phyloP scores from a whole-genome alignment of 1,139 yeast species.

The Debaryomyces sp. region DNA sequence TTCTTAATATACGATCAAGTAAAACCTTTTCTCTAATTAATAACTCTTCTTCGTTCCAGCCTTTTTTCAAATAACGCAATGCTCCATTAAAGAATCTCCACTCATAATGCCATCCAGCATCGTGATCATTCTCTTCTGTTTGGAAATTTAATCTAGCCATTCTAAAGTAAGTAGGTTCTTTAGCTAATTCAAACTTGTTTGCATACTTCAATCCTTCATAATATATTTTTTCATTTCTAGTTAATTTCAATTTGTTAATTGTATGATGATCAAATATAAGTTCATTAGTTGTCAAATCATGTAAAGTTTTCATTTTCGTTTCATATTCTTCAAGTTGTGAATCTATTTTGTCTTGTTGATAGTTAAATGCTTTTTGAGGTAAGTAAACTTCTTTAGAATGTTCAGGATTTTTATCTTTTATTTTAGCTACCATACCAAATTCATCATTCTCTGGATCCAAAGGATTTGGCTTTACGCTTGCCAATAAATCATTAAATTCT shows the following conservation, averaged over 20 bases:
- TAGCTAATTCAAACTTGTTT: conserved; percentile 13
- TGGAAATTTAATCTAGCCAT: conserved; percentile 21
- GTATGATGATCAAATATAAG: conserved; percentile 20
- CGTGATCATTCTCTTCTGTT: conserved; percentile 19
- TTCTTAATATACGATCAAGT: conserved; percentile 26
- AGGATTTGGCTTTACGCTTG: conserved; percentile 18
- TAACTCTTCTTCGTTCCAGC: conserved; percentile 23
- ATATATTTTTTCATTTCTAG: conserved; percentile 17
- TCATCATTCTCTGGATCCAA: conserved; percentile 23
- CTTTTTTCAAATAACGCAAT: conserved; percentile 21
- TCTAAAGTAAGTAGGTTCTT: conserved; percentile 27
- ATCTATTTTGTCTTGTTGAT: conserved; percentile 17
- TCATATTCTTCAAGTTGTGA: conserved; percentile 17
- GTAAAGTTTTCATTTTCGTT: conserved; percentile 12
- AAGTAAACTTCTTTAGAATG: conserved; percentile 17
- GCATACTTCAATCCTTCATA: conserved; percentile 20
- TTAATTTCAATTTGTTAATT: conserved; percentile 16
- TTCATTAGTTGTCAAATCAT: conserved; percentile 21
- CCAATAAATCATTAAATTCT: conserved; percentile 20
- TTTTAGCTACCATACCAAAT: conserved; percentile 23
- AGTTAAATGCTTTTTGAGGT: conserved; percentile 19
- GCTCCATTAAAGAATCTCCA: conserved; percentile 29
- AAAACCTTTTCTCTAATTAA: conserved; percentile 20
- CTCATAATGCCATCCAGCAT: conserved; percentile 31
- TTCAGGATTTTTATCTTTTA: conserved; percentile 16